Base-by-base conservation (phyloP, 805 yeast species). In the Yamadazyma akitaensis region DNA sequence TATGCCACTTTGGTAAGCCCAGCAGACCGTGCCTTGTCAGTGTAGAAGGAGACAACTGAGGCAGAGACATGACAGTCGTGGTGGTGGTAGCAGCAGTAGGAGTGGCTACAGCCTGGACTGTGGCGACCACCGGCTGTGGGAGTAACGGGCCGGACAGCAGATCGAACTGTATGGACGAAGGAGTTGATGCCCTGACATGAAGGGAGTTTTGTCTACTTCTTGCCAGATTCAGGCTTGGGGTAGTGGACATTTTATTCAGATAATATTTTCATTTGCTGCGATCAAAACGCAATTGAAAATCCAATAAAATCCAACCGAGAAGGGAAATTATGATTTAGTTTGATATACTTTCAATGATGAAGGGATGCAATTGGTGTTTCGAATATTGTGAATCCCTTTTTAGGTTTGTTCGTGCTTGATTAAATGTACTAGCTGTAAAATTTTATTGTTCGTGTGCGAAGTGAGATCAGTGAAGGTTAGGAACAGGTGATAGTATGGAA, bases 191-290 rank as follows among this genome's bases (percentile, higher is more conserved):
- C 28, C 32, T 36, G n/a, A 55, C 36, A 14, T 40, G 35, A 13
- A 55, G 19, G 4, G 56, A 47, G 44, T 48, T 46, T 30, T 45
- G 47, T 34, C 51, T 47, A 35, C 53, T 50, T 44, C 57, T 42
- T 16, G 42, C 32, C 36, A 21, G 37, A 19, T 33, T 33, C 32
- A 28, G 32, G 32, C 37, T 34, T n/a, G 37, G 24, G 16, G 37
- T 17, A 11, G 37, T 34, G 24, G 37, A 34, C 37, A 34, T 34
- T 17, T 34, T 18, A 34, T 12, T 34, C 24, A 13, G 32, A n/a
- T 21, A 17, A 18, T 34, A 34, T 11, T 34, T 34, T 18, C 37
- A 34, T 28, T 28, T 28, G 32, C 32, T 28, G 32, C 32, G 32
- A 9, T 28, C n/a, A 3, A 21, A 28, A 28, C 32, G 32, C 32